A percentile compares a stretch with the other conserved stretches of the same genome.
Conservation (phyloP, 2,329 filamentous ascomycete genomes). For the Parastagonospora nodorum region DNA sequence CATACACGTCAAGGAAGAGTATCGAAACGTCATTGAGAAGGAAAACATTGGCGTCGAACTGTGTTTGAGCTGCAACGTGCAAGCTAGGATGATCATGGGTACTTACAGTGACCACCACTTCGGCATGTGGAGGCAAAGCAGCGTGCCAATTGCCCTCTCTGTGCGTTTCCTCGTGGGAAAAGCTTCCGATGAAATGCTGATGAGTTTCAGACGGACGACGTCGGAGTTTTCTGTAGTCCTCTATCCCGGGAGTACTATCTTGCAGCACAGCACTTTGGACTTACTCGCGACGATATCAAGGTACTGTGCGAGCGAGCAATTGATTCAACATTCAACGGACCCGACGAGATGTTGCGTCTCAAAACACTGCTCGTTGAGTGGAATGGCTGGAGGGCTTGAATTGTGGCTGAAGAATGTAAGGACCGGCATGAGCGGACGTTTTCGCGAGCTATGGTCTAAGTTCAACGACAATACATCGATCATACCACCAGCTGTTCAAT, state of each 20-base stretch:
- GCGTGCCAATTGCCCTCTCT: constrained; percentile 64
- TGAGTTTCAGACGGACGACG: constrained; percentile 72
- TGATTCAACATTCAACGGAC: constrained; percentile 68
- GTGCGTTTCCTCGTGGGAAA: constrained; percentile 58
- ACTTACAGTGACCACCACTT: constrained; percentile 75
- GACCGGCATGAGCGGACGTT: no score
- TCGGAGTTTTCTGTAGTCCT: constrained; percentile 78
- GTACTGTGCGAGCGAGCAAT: constrained; percentile 65
- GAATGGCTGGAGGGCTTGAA: constrained; percentile 17
- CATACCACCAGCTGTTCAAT: no score
- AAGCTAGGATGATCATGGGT: constrained; percentile 72
- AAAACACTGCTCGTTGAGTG: constrained; percentile 25
- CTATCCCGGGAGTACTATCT: constrained; percentile 79
- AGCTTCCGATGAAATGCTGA: constrained; percentile 13
- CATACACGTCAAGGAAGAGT: constrained; percentile 69
- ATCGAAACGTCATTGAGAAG: constrained; percentile 61
- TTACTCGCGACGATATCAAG: constrained; percentile 57
- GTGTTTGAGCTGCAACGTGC: constrained; percentile 81
- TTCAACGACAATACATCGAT: no score
- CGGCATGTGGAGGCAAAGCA: constrained; percentile 68
- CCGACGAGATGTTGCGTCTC: constrained; percentile 65
- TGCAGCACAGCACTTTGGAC: constrained; percentile 70
- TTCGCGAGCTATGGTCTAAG: no score
- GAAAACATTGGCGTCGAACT: constrained; percentile 71
- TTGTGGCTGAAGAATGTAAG: neutral